phyloP scores from a whole-genome alignment of 129 eudicot genomes.

The Lactuca saligna region DNA sequence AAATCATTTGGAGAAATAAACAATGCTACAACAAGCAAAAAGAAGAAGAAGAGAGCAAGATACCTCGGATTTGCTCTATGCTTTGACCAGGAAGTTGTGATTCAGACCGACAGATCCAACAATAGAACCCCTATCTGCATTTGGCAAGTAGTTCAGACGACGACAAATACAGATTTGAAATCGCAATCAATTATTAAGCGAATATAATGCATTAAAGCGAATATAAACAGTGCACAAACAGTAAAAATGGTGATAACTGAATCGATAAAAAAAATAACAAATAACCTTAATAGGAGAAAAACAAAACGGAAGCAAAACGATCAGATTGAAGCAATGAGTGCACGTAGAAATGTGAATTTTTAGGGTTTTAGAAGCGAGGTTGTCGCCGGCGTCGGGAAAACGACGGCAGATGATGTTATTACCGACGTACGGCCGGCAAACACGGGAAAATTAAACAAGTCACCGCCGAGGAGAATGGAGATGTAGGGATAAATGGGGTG shows the following conservation, averaged over 20 bases:
- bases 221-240: slow-evolving; percentile 17
- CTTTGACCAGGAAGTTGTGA: slow-evolving; percentile 7
- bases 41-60: neutral
- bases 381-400: slow-evolving; percentile 36
- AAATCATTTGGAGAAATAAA: neutral
- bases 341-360: slow-evolving; percentile 1
- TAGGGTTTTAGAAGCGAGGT: slow-evolving; percentile 19
- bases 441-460: slow-evolving; percentile 34
- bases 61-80: slow-evolving; percentile 11
- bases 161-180: slow-evolving; percentile 24
- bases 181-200: slow-evolving; percentile 17
- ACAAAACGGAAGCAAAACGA: slow-evolving; percentile 4
- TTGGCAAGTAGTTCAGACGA: slow-evolving; percentile 20
- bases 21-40: slow-evolving; percentile 3
- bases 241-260: slow-evolving; percentile 26
- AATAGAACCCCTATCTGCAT: slow-evolving; percentile 28
- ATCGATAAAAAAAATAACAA: slow-evolving; percentile 15
- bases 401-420: slow-evolving; percentile 18
- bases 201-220: neutral
- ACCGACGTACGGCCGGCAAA: slow-evolving; percentile 50
- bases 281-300: slow-evolving; percentile 16
- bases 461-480: slow-evolving; percentile 25
- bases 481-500: slow-evolving; percentile 28
- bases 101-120: slow-evolving; percentile 36
- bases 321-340: slow-evolving; percentile 21